phyloP scores from a whole-genome alignment of 495 filamentous ascomycete species.

The Hypoxylon intermedium region DNA sequence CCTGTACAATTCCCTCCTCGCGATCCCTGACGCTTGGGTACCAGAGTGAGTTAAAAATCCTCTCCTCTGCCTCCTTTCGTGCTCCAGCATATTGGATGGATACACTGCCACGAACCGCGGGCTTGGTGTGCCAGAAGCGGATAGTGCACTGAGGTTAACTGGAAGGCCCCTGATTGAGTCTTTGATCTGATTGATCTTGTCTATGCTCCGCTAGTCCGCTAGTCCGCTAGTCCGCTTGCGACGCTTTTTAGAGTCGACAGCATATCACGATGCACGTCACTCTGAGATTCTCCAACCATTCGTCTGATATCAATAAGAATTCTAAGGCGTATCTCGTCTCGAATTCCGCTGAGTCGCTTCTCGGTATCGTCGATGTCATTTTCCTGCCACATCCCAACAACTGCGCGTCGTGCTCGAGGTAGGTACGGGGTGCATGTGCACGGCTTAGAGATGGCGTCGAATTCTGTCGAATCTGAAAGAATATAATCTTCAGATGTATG shows the following conservation, averaged over 20 bases:
- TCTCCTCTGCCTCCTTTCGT: slow-evolving; percentile 4
- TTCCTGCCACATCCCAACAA: slow-evolving; percentile 12
- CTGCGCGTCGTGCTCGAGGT: too few relatives aligned
- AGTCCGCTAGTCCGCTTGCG: neutral
- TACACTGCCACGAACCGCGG: too few relatives aligned
- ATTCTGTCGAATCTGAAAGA: too few relatives aligned
- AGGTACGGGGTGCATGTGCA: too few relatives aligned
- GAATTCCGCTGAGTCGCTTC: slow-evolving; percentile 9
- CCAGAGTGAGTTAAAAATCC: slow-evolving; percentile 25
- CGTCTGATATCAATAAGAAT: slow-evolving; percentile 9
- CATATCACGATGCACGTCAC: neutral
- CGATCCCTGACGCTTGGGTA: slow-evolving; percentile 39
- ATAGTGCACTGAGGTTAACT: too few relatives aligned
- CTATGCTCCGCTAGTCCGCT: neutral
- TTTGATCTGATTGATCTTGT: neutral
- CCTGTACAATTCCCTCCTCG: slow-evolving; percentile 31
- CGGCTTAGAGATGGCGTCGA: too few relatives aligned
- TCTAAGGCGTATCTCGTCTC: slow-evolving; percentile 12
- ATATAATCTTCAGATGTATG: too few relatives aligned
- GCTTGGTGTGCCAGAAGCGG: too few relatives aligned
- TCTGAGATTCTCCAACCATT: slow-evolving; percentile 1
- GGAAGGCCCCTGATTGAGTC: too few relatives aligned
- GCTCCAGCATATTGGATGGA: neutral
- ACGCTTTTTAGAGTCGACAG: slow-evolving; percentile 1
- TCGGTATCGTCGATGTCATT: slow-evolving; percentile 14